phyloP scores from a whole-genome alignment of 202 grass and related monocot species.

The Hordeum pubiflorum region DNA sequence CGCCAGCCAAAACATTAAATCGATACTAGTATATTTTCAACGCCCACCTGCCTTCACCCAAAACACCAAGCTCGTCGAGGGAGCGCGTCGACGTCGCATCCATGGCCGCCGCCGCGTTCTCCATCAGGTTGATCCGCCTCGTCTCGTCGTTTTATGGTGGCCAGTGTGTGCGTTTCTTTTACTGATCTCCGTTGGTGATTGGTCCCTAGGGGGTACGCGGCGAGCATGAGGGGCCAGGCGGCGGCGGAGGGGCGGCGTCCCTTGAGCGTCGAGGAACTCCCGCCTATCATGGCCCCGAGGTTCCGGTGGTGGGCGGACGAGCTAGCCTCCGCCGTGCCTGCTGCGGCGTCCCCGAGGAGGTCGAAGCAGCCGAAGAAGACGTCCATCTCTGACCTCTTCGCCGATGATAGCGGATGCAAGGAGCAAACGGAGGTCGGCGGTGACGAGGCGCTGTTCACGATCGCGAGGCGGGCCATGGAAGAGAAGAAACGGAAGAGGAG shows the following conservation, averaged over 20 bases:
- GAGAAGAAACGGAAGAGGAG: slow-evolving; percentile 25
- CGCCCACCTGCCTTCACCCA: not conserved
- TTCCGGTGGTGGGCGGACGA: slow-evolving; percentile 51
- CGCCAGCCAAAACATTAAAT: no score
- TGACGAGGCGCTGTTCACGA: slow-evolving; percentile 22
- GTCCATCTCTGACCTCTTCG: slow-evolving; percentile 40
- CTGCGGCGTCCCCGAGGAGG: not conserved
- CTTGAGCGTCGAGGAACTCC: not conserved
- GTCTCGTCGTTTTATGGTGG: not conserved
- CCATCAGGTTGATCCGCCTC: slow-evolving; percentile 24
- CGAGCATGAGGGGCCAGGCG: no score
- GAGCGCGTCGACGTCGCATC: not conserved
- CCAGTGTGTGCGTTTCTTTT: not conserved
- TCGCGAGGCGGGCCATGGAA: slow-evolving; percentile 10
- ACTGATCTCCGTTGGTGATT: slow-evolving; percentile 7
- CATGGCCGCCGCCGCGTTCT: slow-evolving; percentile 36
- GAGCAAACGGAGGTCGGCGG: not conserved
- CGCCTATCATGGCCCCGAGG: slow-evolving; percentile 1
- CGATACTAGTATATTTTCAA: no score
- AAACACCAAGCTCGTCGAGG: not conserved
- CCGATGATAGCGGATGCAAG: not conserved
- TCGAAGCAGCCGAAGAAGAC: slow-evolving; percentile 31
- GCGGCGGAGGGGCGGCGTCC: not conserved
- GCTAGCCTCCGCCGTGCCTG: not conserved
- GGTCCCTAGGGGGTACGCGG: no score